Evolutionary conservation across 2,329 filamentous ascomycete species (phyloP).

Genomic region (Colletotrichum euphorbiae): DNA sequence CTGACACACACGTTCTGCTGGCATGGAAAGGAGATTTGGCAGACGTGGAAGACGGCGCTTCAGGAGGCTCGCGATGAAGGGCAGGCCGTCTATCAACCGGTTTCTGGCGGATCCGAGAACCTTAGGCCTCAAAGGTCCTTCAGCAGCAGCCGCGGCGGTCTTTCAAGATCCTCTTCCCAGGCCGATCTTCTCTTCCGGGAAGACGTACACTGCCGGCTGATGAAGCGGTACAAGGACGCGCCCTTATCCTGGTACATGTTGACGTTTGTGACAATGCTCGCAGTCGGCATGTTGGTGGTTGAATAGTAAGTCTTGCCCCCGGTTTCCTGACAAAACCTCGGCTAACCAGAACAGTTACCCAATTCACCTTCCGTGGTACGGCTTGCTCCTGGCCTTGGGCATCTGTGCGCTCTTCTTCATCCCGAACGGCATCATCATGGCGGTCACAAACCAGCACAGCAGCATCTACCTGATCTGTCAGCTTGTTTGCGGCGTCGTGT

Average conservation of each 20-base stretch:
- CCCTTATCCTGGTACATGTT: conserved; percentile 84
- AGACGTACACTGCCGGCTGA: conserved; percentile 86
- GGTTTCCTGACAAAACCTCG: background rate
- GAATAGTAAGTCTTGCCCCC: conserved; percentile 73
- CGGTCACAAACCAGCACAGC: conserved; percentile 89
- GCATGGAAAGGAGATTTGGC: conserved; percentile 86
- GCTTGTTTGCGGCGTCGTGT: conserved; percentile 83
- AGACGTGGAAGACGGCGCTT: conserved; percentile 77
- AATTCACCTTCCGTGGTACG: conserved; percentile 87
- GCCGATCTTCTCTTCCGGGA: conserved; percentile 75
- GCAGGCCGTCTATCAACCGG: conserved; percentile 65
- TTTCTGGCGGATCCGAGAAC: conserved; percentile 49
- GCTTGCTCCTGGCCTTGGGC: conserved; percentile 79
- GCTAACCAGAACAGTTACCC: conserved; percentile 69
- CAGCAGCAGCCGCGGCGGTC: conserved; percentile 40
- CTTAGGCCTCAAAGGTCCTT: conserved; percentile 28
- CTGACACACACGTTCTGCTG: conserved; percentile 85
- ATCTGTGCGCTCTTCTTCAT: conserved; percentile 88
- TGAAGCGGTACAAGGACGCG: conserved; percentile 85
- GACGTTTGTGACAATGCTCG: conserved; percentile 80
- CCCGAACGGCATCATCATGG: conserved; percentile 92
- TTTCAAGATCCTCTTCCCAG: conserved; percentile 53
- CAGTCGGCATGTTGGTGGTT: conserved; percentile 84
- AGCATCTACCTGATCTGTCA: conserved; percentile 90
- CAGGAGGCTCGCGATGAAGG: conserved; percentile 68